phyloP scores from a whole-genome alignment of 768 basidiomycete genomes.

The Trichaptum fuscoviolaceum region DNA sequence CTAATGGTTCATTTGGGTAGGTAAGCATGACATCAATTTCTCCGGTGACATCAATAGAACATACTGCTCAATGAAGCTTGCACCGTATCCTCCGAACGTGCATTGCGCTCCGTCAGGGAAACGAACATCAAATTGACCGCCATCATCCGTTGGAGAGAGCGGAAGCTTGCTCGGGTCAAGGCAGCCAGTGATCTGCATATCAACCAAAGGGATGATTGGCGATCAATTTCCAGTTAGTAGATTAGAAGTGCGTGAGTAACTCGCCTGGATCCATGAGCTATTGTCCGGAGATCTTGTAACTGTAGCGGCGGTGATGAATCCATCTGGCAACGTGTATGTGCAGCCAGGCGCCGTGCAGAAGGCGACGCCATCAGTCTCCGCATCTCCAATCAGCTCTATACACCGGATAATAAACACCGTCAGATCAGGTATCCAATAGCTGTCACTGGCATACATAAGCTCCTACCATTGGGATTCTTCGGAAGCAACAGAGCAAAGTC shows the following conservation, averaged over 20 bases:
- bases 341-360: conserved; percentile 31
- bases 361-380: conserved; percentile 31
- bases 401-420: neutral
- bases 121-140: conserved; percentile 46
- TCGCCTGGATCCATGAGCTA: conserved; percentile 36
- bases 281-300: conserved; percentile 26
- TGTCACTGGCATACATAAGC: neutral
- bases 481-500: conserved; percentile 35
- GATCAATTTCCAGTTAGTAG: neutral
- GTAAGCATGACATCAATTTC: neutral
- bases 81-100: conserved; percentile 43
- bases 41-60: conserved; percentile 13
- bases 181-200: conserved; percentile 5
- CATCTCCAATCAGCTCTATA: conserved; percentile 34
- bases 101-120: conserved; percentile 52
- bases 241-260: conserved; percentile 3
- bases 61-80: conserved; percentile 48
- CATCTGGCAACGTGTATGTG: conserved; percentile 24
- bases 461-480: conserved; percentile 26
- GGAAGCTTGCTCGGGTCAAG: conserved; percentile 26
- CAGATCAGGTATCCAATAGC: conserved; percentile 4
- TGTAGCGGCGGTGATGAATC: conserved; percentile 34
- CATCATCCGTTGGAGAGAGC: conserved; percentile 29
- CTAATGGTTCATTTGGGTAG: conserved; percentile 20
- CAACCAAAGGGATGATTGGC: neutral